A percentile compares a stretch with the other conserved stretches of the same genome.
phyloP scores from a whole-genome alignment of 2,329 filamentous ascomycete genomes.

The Chalaropsis ovoidea region DNA sequence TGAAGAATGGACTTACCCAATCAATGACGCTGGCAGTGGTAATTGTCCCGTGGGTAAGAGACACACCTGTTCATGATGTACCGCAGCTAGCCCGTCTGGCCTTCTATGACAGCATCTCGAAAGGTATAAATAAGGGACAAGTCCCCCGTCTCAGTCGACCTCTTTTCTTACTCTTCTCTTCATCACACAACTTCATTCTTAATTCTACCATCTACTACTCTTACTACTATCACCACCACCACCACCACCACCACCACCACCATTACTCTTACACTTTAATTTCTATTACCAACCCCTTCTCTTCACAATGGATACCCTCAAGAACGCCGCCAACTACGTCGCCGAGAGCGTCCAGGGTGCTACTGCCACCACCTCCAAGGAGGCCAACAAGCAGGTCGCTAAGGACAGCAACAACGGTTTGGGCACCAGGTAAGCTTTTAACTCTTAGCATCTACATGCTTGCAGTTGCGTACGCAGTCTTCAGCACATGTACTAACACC shows the following conservation, averaged over 20 bases:
- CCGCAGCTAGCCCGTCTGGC: not conserved
- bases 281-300: slow-evolving; percentile 28
- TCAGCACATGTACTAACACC: slow-evolving; percentile 27
- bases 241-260: slow-evolving; percentile 17
- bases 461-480: too few relatives aligned
- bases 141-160: not conserved
- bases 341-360: slow-evolving; percentile 53
- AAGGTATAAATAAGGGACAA: slow-evolving; percentile 10
- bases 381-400: slow-evolving; percentile 59
- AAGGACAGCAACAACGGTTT: slow-evolving; percentile 49
- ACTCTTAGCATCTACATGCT: too few relatives aligned
- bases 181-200: not conserved
- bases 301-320: slow-evolving; percentile 43
- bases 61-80: not conserved
- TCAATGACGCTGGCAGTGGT: not conserved
- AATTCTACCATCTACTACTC: slow-evolving; percentile 10
- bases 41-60: not conserved
- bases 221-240: not conserved
- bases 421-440: slow-evolving; percentile 42
- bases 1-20: slow-evolving; percentile 11
- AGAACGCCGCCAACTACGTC: slow-evolving; percentile 60
- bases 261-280: slow-evolving; percentile 26
- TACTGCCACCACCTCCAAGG: slow-evolving; percentile 50
- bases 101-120: not conserved
- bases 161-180: not conserved